A percentile compares a stretch with the other conserved stretches of the same genome.
Conservation (phyloP, 78 protist genomes). For the Dictyostelium firmibasis region DNA sequence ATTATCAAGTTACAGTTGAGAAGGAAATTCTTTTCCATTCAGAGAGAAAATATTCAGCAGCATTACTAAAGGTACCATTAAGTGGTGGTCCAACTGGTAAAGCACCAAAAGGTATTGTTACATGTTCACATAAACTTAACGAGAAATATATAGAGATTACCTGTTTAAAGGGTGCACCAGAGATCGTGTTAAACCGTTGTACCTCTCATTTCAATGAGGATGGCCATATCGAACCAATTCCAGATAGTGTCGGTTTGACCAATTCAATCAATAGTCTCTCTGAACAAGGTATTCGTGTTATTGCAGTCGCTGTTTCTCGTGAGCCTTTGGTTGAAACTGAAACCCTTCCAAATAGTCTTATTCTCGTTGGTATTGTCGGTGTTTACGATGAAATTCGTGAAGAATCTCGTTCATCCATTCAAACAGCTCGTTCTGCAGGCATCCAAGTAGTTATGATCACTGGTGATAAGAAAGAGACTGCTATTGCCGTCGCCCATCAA, state of each 20-base stretch:
- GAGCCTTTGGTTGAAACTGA: constrained; percentile 72
- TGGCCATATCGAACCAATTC: constrained; percentile 74
- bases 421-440: constrained; percentile 85
- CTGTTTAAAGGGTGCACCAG: constrained; percentile 82
- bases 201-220: constrained; percentile 69
- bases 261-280: constrained; percentile 52
- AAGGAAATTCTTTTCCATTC: constrained; percentile 79
- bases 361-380: constrained; percentile 86
- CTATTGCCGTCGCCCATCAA: constrained; percentile 89
- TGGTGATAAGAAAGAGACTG: constrained; percentile 93
- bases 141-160: constrained; percentile 21
- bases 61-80: constrained; percentile 35
- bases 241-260: constrained; percentile 46
- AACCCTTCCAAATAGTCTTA: constrained; percentile 56
- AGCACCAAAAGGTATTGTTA: constrained; percentile 69
- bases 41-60: constrained; percentile 77
- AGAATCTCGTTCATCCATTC: constrained; percentile 86
- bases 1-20: constrained; percentile 31
- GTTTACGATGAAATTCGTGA: constrained; percentile 88
- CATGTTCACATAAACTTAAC: constrained; percentile 15
- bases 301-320: constrained; percentile 81
- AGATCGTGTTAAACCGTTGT: constrained; percentile 68
- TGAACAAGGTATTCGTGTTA: constrained; percentile 80
- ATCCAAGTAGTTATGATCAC: constrained; percentile 92
- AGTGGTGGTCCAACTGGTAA: constrained; percentile 66